Base-by-base conservation (phyloP, 208 protist genomes). In the Spongospora subterranea region DNA sequence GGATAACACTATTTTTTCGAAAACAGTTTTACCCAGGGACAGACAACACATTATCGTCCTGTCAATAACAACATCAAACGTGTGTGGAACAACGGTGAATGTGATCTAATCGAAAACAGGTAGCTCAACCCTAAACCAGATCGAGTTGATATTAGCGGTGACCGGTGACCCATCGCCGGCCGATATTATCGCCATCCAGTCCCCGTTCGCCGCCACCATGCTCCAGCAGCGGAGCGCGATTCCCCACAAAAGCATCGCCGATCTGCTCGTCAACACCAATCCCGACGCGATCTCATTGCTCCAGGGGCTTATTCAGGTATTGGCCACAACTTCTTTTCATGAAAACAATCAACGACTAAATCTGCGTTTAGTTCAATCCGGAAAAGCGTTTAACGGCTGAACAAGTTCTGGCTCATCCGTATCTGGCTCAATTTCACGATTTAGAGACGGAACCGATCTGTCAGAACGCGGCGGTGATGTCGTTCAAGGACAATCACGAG, bases 141-240 rank as follows among this genome's bases (percentile, higher is more conserved):
- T 94, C n/a, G 90, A 93, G 35, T 90, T 88, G 88, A 92, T 94
- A 6, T 43, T 91, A 35, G 53, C 0, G 50, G 91, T 95, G 0
- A 95, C 93, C 0, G 94, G 92, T 60, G 0, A 46, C 38, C 94
- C 94, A 11, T 92, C 91, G 0, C 17, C 66, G 6, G 93, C 92
- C 43, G 94, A 96, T 71, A 90, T 95, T 29, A 91, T 77, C n/a
- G 53, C 91, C 17, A 94, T 94, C 71, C n/a, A 92, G 13, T 92
- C 89, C 41, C 90, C 88, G 0, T 96, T 93, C 90, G 92, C 94
- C 0, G 38, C 38, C 0, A 94, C 71, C 41, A 95, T 95, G 93
- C 45, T 96, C 0, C 41, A 94, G 20, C 92, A n/a, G 43, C 41
- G 95, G 0, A 90, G 90, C 0, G 13, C 45, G 1, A 60, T 71